Evolutionary conservation across 139 green algal species (phyloP), one percentile per base, ranked within the genome.

Genomic region (Chlamydomonas sp.): DNA sequence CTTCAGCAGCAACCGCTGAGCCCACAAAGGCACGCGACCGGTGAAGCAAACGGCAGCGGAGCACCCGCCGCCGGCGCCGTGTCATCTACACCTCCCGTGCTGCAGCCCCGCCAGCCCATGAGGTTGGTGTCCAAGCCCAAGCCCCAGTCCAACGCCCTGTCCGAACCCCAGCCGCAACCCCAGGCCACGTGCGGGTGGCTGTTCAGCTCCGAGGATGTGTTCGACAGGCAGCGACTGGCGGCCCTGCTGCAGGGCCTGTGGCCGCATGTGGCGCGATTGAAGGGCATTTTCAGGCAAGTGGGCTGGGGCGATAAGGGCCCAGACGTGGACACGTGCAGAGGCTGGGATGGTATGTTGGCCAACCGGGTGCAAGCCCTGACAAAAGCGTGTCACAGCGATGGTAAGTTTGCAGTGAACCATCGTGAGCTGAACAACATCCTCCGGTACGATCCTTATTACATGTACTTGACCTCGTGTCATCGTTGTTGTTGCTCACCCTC

Each of bases 201-300:
- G 62, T 95, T 95, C 61, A 67, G 85, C 58, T 6, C 82, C 5
- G 63, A 88, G 1, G 89, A 94, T 61, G 59, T 86, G 3, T 95
- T 95, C 75, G 77, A 92, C 64, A 76, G 80, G n/a, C 1, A 3
- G 3, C 63, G 64, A 49, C 85, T 95, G 80, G 60, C 61, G 58
- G 69, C 17, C n/a, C 64, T 93, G 61, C 82, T 94, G 80, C 20
- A 78, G 18, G 58, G 15, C n/a, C 4, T 91, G 78, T 69, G 80
- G 63, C 73, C 82, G 80, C 63, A 16, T 2, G 83, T 80, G 15
- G 62, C 83, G 14, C 82, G 92, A 0, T 1, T 94, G 3, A 95
- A 95, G 67, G 92, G 92, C 31, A 88, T 95, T 18, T 94, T 95
- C 77, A 69, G 92, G 49, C 80, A 31, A 12, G 79, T 80, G 76